Evolutionary conservation across 345 rosid genomes (phyloP).

Genomic region (Heritiera fomes): DNA sequence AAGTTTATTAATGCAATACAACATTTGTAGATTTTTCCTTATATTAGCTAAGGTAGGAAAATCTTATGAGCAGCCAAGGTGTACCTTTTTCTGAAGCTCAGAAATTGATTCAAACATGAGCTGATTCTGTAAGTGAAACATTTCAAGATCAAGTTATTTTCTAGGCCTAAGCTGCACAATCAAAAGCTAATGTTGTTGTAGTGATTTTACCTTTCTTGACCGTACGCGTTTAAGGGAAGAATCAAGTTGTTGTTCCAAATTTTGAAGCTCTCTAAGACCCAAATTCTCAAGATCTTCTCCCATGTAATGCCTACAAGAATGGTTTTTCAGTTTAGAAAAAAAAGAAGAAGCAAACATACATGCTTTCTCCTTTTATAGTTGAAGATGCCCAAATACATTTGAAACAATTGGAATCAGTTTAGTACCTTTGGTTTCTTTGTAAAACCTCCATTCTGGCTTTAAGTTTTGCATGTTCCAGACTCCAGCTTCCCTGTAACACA

Average conservation of each 20-base stretch:
- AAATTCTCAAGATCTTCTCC: slow-evolving; percentile 82
- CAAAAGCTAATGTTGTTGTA: slow-evolving; percentile 40
- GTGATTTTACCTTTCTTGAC: slow-evolving; percentile 65
- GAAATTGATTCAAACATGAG: slow-evolving; percentile 78
- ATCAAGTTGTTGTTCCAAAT: slow-evolving; percentile 84
- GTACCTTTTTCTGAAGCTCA: slow-evolving; percentile 87
- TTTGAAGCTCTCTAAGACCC: slow-evolving; percentile 51
- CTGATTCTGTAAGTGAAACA: slow-evolving; percentile 13
- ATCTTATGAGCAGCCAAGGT: not conserved
- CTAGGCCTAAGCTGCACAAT: not conserved
- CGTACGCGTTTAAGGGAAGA: slow-evolving; percentile 74
- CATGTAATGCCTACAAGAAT: slow-evolving; percentile 65
- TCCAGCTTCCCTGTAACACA: slow-evolving; percentile 69
- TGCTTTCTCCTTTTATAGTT: not conserved
- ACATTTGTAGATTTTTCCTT: slow-evolving; percentile 1
- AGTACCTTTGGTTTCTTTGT: slow-evolving; percentile 76
- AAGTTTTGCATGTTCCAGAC: slow-evolving; percentile 82
- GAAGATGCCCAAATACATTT: not conserved
- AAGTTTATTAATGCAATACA: slow-evolving; percentile 3
- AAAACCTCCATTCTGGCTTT: slow-evolving; percentile 86
- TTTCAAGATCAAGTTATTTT: not conserved
- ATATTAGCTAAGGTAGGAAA: slow-evolving; percentile 49
- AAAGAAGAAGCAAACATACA: not conserved
- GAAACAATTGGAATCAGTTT: not conserved
- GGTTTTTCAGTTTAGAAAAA: not conserved